Base-by-base conservation (phyloP, 129 eudicot species). In the Arctium lappa region DNA sequence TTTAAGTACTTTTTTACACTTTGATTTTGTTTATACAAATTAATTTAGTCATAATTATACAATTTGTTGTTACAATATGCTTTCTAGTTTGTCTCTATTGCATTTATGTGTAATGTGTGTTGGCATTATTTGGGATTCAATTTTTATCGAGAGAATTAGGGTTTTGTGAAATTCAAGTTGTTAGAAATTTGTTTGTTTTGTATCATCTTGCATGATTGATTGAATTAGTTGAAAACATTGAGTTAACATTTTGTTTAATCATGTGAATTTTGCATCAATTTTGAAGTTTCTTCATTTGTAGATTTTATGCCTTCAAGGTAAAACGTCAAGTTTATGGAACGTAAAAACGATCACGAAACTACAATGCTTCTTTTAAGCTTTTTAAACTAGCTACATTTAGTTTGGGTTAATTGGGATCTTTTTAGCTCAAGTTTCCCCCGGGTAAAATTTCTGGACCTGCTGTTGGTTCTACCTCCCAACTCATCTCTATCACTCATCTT, bases 151-250 rank as follows among this genome's bases (percentile, higher is more conserved):
- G 48, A 9, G 12, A 79, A 31, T 70, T 69, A 69, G 76, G 83
- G 83, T 34, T 80, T 69, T 69, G 50, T 46, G 83, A 44, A 44
- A 79, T 46, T 70, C 68, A 8, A 44, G 46, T n/a, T 8, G 76
- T 16, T 32, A 30, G 44, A 53, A 36, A n/a, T 4, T 56, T 39
- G 30, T 77, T 53, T 34, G 8, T 7, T 53, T 3, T 34, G 37
- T n/a, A 9, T 32, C 4, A 31, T 8, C 2, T 76, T 76, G 80
- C 11, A 76, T 15, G 22, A 8, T 13, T 9, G 42, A 34, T 37
- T 73, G 31, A 38, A 11, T 16, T 73, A n/a, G 53, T 73, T 74
- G 36, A 74, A 74, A 40, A 8, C 22, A 1, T 74, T 22, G 40
- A 7, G 2, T 74, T 27, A 74, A 13, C 42, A 30, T 34, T 75